phyloP scores from a whole-genome alignment of 306 rosid genomes.

The Vigna hirtella region DNA sequence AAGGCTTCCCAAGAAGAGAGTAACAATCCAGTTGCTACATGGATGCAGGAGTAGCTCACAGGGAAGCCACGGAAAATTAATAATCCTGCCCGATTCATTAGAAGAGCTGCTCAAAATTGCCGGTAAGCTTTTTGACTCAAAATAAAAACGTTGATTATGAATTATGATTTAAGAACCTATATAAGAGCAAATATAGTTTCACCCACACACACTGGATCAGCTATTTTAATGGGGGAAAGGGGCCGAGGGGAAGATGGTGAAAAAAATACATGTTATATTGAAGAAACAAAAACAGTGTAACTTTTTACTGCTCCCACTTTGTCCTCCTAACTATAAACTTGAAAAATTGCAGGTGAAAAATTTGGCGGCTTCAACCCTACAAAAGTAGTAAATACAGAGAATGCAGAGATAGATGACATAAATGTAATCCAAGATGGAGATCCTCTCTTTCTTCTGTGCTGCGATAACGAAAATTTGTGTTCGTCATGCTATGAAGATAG shows the following conservation, averaged over 20 bases:
- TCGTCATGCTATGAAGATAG: constrained; percentile 44
- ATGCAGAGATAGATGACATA: constrained; percentile 84
- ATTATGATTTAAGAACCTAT: constrained; percentile 35
- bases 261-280: constrained; percentile 33
- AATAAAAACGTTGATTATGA: background rate
- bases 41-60: constrained; percentile 44
- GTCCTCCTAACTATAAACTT: constrained; percentile 29
- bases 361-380: constrained; percentile 63
- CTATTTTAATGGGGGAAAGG: background rate
- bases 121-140: constrained; percentile 57
- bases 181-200: constrained; percentile 26
- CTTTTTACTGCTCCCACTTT: background rate
- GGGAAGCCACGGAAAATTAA: constrained; percentile 63
- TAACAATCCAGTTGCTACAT: constrained; percentile 63
- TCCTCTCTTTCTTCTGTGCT: constrained; percentile 63
- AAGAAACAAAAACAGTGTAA: constrained; percentile 12
- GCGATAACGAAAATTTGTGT: constrained; percentile 39
- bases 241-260: background rate
- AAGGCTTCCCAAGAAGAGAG: constrained; percentile 64
- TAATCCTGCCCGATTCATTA: constrained; percentile 76
- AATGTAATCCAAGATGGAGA: constrained; percentile 77
- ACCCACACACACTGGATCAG: background rate
- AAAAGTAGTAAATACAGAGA: constrained; percentile 61
- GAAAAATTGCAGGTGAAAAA: constrained; percentile 74
- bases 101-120: constrained; percentile 78